Percentiles rank a stretch among this genome's conserved stretches.
Evolutionary conservation across 1,284 basidiomycete species (phyloP).

Genomic region (Kalmanozyma brasiliensis): DNA sequence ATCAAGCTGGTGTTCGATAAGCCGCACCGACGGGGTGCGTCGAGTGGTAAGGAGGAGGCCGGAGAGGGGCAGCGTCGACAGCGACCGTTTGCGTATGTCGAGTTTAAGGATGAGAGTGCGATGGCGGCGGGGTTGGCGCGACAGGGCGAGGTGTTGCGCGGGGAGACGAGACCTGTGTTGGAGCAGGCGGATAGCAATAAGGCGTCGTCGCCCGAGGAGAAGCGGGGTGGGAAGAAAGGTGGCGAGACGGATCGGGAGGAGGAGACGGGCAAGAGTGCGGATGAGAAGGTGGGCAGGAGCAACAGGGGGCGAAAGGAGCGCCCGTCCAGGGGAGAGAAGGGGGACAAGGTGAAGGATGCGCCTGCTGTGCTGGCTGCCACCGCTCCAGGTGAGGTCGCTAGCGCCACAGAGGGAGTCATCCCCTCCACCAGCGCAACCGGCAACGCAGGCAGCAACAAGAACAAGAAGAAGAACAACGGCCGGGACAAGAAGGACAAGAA

Average conservation of each 20-base stretch:
- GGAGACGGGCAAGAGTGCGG: conserved; percentile 20
- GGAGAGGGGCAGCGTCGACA: conserved; percentile 36
- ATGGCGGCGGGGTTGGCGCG: conserved; percentile 41
- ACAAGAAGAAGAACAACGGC: conserved; percentile 10
- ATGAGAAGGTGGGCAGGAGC: conserved; percentile 11
- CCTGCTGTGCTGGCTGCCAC: background rate
- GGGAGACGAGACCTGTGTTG: conserved; percentile 23
- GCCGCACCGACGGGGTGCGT: conserved; percentile 27
- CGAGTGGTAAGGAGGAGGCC: conserved; percentile 35
- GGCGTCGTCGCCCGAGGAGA: conserved; percentile 6
- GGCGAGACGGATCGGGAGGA: conserved; percentile 24
- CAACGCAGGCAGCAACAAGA: conserved; percentile 13
- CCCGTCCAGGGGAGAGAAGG: conserved; percentile 6
- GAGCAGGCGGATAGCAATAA: conserved; percentile 50
- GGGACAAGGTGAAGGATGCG: background rate
- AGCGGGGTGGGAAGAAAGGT: conserved; percentile 4
- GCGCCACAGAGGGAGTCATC: background rate
- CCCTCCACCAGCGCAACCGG: too few species aligned
- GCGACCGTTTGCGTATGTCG: conserved; percentile 52
- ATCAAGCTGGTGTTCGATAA: conserved; percentile 56
- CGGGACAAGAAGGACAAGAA: conserved; percentile 5
- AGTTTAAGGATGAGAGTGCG: conserved; percentile 44
- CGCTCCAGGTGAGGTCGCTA: background rate
- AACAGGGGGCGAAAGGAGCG: conserved; percentile 5
- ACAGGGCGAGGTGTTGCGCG: conserved; percentile 44